A percentile compares a stretch with the other conserved stretches of the same genome.
These are phyloP conservation scores for Rhodomyrtus tomentosa DNA, from an alignment of 345 rosid species.

Conservation along the genomic window DNA sequence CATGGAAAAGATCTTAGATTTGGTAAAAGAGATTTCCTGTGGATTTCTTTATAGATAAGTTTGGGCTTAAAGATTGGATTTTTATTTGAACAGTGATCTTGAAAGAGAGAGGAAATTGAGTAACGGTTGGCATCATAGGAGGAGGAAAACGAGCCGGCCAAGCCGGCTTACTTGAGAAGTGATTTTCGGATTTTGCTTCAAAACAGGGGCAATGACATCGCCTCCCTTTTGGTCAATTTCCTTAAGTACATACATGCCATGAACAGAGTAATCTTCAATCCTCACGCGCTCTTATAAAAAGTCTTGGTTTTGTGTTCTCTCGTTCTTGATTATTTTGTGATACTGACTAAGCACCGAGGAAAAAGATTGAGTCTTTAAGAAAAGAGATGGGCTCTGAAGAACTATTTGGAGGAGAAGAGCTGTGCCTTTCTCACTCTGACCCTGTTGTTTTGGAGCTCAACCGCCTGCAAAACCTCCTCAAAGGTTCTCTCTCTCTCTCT, in stretches of 20 bases:
- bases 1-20: neutral
- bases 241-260: slow-evolving; percentile 33
- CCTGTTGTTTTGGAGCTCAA: slow-evolving; percentile 66
- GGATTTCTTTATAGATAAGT: neutral
- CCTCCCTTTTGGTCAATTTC: slow-evolving; percentile 46
- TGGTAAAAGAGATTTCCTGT: neutral
- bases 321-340: neutral
- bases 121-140: slow-evolving; percentile 15
- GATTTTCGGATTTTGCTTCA: slow-evolving; percentile 45
- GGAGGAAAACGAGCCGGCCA: slow-evolving; percentile 24
- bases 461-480: slow-evolving; percentile 54
- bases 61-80: neutral
- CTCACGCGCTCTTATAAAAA: neutral
- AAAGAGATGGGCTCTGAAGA: slow-evolving; percentile 32
- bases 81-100: neutral
- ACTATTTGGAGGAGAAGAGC: slow-evolving; percentile 20
- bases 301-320: neutral
- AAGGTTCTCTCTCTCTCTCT: slow-evolving; percentile 25
- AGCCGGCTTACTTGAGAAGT: slow-evolving; percentile 24
- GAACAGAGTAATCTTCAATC: neutral
- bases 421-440: slow-evolving; percentile 24
- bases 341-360: neutral
- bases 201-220: slow-evolving; percentile 42
- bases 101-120: neutral
- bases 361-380: neutral